Base-by-base conservation (phyloP, 495 filamentous ascomycete genomes). In the Aspergillus leporis region DNA sequence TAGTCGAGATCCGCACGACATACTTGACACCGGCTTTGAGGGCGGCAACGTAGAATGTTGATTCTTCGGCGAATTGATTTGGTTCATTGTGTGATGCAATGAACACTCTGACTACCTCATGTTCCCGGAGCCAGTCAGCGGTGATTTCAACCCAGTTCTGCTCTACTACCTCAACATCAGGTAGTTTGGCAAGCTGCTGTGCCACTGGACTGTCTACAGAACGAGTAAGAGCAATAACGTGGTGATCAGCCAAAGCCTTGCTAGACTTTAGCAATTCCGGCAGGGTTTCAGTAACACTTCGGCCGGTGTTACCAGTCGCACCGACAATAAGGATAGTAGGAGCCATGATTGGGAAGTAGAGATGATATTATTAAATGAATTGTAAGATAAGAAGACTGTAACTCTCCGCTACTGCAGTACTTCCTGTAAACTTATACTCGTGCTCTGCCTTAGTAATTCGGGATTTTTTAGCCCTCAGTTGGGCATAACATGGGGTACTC, bases 1-100 rank as follows among this genome's bases (percentile, higher is more conserved):
- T 73, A 0, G 77, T 81, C 1, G 77, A 81, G 57, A 79, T 81
- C 18, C 77, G 74, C 36, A 81, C 76, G 9, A 79, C 72, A 61
- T 81, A 81, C 49, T 77, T 59, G n/a, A 81, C 73, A 19, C 72
- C 70, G 1, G 78, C 78, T 2, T 65, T 54, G 28, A 78, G 74
- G 23, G 74, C 74, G 1, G 60, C 61, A 12, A 75, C 0, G 48
- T 74, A 64, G 52, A 81, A 78, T 0, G 60, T 61, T 0, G 75
- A 70, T 58, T 81, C 78, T n/a, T 78, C 74, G 43, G 69, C 64
- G 51, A 81, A 81, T 30, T 77, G 72, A 31, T 63, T 70, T 0
- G 71, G 71, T 25, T 71, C 56, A 51, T 69, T 72, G 62, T 74
- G 74, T 0, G 77, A 66, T 46, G 78, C 78, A 36, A 81, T 71